Evolutionary conservation across 129 eudicot genomes (phyloP), one percentile per base, ranked within the genome.

Genomic region (Solidago caesia): DNA sequence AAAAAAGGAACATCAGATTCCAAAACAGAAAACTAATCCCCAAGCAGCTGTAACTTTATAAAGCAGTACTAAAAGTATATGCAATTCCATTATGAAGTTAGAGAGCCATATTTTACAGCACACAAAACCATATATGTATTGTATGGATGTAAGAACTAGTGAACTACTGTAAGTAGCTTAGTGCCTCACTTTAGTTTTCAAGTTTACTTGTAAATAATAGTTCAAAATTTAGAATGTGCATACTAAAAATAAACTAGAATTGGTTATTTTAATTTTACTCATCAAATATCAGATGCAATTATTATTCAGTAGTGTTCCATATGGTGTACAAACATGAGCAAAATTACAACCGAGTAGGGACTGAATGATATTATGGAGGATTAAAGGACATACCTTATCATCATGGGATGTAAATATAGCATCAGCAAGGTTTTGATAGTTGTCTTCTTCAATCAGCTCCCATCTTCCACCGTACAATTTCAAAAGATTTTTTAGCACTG

Each of bases 391-490:
- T 67, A 89, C 96, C 92, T 86, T 61, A 29, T 85, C 88, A 10
- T 87, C 91, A 27, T 55, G 52, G 4, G 44, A n/a, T 48, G 89
- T 92, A 56, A 89, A 87, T 60, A 92, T 89, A 48, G 92, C 86
- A 83, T 89, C 96, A 46, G 76, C 96, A 72, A 92, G 98, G 7
- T 84, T 70, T 14, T 85, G 87, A 62, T 82, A 92, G 10, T 92
- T 92, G 6, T 89, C 92, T 47, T 82, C 95, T 67, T 92, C 95
- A 4, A 92, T 92, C 25, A 84, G 82, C 1, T 81, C 87, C 98
- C 96, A 92, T 0, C 81, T 83, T 25, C 59, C 57, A 25, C 53
- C 72, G 57, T 82, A 92, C 63, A 92, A 44, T 49, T 70, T 75
- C 45, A 77, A 44, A 61, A 92, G 92, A 4, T 76, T 57, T 55